phyloP scores from a whole-genome alignment of 78 protist species.

The Protostelium mycophagum region DNA sequence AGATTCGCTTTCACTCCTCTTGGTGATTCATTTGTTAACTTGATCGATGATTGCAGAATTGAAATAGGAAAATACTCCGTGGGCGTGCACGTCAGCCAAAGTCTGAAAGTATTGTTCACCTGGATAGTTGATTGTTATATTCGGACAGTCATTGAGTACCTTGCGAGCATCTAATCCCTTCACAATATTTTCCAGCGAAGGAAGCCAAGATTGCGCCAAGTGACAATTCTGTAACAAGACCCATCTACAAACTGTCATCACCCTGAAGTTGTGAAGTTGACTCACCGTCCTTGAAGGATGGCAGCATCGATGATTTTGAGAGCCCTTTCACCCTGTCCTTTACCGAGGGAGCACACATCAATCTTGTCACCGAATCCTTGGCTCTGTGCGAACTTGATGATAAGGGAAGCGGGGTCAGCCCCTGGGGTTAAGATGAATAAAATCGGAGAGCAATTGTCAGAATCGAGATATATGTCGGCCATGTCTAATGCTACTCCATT shows the following conservation, averaged over 20 bases:
- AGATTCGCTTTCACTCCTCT: constrained; percentile 62
- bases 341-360: constrained; percentile 78
- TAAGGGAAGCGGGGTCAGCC: constrained; percentile 74
- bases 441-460: constrained; percentile 52
- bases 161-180: constrained; percentile 8
- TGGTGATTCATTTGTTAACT: constrained; percentile 94
- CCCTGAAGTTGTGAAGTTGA: background rate
- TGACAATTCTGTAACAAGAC: constrained; percentile 84
- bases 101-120: constrained; percentile 60
- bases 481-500: constrained; percentile 13
- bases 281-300: background rate
- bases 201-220: constrained; percentile 71
- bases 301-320: constrained; percentile 29
- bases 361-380: constrained; percentile 11
- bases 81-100: constrained; percentile 80
- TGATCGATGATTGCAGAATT: constrained; percentile 73
- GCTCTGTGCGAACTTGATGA: constrained; percentile 26
- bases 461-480: constrained; percentile 33
- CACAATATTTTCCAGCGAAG: constrained; percentile 73
- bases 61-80: constrained; percentile 47
- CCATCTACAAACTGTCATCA: constrained; percentile 60
- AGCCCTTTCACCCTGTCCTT: constrained; percentile 88
- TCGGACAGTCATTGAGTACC: background rate
- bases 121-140: too few species aligned
- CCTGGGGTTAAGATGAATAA: constrained; percentile 92